Base-by-base conservation (phyloP, 495 filamentous ascomycete genomes). In the Cairneyella variabilis region DNA sequence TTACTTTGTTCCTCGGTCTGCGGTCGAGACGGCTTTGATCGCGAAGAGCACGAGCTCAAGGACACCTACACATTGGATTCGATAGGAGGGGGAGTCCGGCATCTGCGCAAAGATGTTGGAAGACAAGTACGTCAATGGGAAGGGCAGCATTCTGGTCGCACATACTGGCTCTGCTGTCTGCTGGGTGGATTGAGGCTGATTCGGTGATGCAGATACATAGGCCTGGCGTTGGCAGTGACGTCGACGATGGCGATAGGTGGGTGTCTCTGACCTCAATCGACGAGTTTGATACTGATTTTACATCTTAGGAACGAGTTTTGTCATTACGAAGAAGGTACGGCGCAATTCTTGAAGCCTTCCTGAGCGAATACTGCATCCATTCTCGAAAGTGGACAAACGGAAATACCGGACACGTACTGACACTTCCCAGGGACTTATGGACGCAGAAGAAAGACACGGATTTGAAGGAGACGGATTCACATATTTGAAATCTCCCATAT, bases 401-500 rank as follows among this genome's bases (percentile, higher is more conserved):
- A n/a, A n/a, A n/a, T n/a, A n/a, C n/a, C 34, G 17, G 36, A 43
- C 10, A 16, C 28, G 25, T 25, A 48, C 48, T 56, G 63, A 67
- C 55, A 63, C 43, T 44, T 48, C 34, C 40, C 62, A 96, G 89
- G 93, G 93, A 43, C 79, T 98, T 51, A 89, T 89, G 68, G 88
- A 95, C 60, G 87, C 92, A 48, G 88, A 86, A 58, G 86, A 93
- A 72, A 77, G 81, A 64, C 90, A 95, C 70, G 93, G 95, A 30
- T 98, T 97, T 66, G 91, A 96, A 65, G 93, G 95, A 51, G 93
- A 97, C 62, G 95, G 95, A 34, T 98, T 89, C 68, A 81, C 88
- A 69, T 98, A 98, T 72, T 64, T 98, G 53, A 87, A 82, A 64
- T 97, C 83, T 68, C 91, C 93, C 3, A 78, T 89, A 66, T 98